Evolutionary conservation across 1,139 yeast species (phyloP).

Genomic region (Magnusiomyces starmeri): DNA sequence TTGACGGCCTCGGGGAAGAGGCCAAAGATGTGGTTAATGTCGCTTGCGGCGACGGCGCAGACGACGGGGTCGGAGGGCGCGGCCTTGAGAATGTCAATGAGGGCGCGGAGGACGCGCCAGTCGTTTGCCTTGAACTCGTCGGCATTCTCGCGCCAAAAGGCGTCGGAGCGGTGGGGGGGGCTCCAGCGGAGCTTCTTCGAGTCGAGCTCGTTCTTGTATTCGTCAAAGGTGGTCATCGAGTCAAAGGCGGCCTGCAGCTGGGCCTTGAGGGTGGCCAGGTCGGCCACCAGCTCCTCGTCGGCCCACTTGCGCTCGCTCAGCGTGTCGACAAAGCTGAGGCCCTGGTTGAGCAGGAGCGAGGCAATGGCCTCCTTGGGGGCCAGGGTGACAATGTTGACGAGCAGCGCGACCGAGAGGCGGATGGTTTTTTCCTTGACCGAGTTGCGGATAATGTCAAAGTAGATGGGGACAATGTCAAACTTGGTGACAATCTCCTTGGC

Average conservation of each 20-base stretch:
- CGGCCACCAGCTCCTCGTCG: slow-evolving; percentile 82
- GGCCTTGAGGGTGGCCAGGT: slow-evolving; percentile 52
- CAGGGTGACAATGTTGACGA: slow-evolving; percentile 40
- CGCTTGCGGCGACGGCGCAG: slow-evolving; percentile 59
- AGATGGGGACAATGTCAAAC: slow-evolving; percentile 44
- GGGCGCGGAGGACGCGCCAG: slow-evolving; percentile 60
- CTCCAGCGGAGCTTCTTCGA: slow-evolving; percentile 79
- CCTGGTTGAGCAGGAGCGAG: slow-evolving; percentile 68
- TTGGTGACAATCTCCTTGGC: slow-evolving; percentile 44
- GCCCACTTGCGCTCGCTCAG: slow-evolving; percentile 86
- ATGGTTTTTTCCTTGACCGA: slow-evolving; percentile 90
- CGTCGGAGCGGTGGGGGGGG: slow-evolving; percentile 83
- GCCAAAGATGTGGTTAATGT: slow-evolving; percentile 65
- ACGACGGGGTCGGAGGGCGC: slow-evolving; percentile 29
- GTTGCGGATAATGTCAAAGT: slow-evolving; percentile 60
- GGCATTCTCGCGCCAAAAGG: slow-evolving; percentile 85
- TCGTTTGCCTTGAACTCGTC: slow-evolving; percentile 67
- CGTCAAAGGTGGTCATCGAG: slow-evolving; percentile 85
- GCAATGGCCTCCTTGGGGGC: slow-evolving; percentile 47
- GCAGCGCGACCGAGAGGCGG: slow-evolving; percentile 67
- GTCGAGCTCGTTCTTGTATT: slow-evolving; percentile 76
- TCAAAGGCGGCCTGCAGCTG: slow-evolving; percentile 64
- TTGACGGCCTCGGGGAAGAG: slow-evolving; percentile 49
- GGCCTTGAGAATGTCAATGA: slow-evolving; percentile 35
- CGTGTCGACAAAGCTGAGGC: slow-evolving; percentile 58